Percentiles rank a stretch among this genome's conserved stretches.
These are phyloP conservation scores for Plectosphaerella plurivora DNA, from an alignment of 2,329 filamentous ascomycete species.

Conservation along the genomic window DNA sequence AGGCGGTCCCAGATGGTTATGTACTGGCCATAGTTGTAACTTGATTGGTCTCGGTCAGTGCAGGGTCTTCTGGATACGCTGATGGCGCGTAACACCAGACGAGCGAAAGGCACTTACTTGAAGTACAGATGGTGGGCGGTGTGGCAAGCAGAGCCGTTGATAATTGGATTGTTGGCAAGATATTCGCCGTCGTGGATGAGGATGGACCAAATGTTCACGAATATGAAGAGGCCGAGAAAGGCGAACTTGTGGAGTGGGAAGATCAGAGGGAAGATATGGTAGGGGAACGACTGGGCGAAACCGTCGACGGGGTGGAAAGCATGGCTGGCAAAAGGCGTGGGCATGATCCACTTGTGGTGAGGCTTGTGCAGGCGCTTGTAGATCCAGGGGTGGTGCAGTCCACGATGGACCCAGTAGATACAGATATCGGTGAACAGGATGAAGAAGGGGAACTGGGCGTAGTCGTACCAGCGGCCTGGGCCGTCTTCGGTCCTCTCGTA, in stretches of 20 bases:
- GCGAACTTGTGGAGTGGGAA: constrained; percentile 91
- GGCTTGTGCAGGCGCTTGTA: constrained; percentile 95
- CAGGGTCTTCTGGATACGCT: no score
- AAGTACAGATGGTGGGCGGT: constrained; percentile 62
- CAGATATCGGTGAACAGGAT: constrained; percentile 82
- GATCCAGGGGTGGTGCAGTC: constrained; percentile 71
- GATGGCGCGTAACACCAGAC: no score
- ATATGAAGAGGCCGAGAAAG: constrained; percentile 80
- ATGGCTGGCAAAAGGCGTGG: constrained; percentile 85
- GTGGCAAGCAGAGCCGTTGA: constrained; percentile 95
- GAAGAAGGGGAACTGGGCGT: constrained; percentile 83
- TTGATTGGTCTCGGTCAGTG: constrained; percentile 46
- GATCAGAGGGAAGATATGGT: constrained; percentile 89
- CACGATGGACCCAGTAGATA: constrained; percentile 91
- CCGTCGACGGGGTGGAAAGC: constrained; percentile 95
- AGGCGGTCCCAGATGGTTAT: constrained; percentile 72
- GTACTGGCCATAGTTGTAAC: constrained; percentile 68
- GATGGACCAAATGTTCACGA: constrained; percentile 96
- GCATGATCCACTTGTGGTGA: constrained; percentile 99
- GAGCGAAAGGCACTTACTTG: constrained; percentile 6
- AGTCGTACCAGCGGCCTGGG: constrained; percentile 73
- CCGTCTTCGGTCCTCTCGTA: constrained; percentile 77
- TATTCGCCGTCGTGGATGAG: constrained; percentile 97
- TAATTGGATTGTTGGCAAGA: constrained; percentile 79
- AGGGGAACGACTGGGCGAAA: constrained; percentile 82